Conservation (phyloP, 306 rosid species). For the Castanea crenata region DNA sequence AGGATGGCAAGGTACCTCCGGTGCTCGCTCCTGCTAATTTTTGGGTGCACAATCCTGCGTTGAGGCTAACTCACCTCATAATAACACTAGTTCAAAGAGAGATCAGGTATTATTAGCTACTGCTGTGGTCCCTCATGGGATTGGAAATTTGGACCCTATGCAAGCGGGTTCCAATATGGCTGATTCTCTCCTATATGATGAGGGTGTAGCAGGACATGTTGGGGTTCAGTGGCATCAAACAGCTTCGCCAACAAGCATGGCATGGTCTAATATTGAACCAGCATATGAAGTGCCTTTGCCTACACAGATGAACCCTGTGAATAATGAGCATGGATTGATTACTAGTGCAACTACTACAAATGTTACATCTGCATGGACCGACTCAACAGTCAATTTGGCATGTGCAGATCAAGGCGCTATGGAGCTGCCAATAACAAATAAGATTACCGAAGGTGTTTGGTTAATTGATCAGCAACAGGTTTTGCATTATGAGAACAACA, state of each 20-base stretch:
- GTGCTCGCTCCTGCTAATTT: conserved; percentile 9
- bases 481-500: conserved; percentile 32
- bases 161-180: conserved; percentile 18
- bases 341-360: conserved; percentile 4
- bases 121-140: background rate
- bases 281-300: conserved; percentile 35
- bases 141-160: background rate
- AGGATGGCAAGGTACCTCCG: conserved; percentile 34
- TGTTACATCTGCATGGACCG: background rate
- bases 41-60: conserved; percentile 10
- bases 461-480: conserved; percentile 26
- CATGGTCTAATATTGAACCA: conserved; percentile 34
- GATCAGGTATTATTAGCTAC: conserved; percentile 5
- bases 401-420: conserved; percentile 9
- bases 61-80: conserved; percentile 22
- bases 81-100: conserved; percentile 18
- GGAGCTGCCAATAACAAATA: conserved; percentile 20
- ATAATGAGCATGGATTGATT: conserved; percentile 20
- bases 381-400: conserved; percentile 19
- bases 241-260: conserved; percentile 9
- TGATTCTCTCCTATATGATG: conserved; percentile 16
- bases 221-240: conserved; percentile 25
- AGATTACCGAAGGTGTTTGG: conserved; percentile 30
- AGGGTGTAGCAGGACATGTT: background rate
- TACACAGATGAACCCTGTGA: conserved; percentile 19